Evolutionary conservation across 2,329 filamentous ascomycete genomes (phyloP).

Genomic region (Alternaria longipes): DNA sequence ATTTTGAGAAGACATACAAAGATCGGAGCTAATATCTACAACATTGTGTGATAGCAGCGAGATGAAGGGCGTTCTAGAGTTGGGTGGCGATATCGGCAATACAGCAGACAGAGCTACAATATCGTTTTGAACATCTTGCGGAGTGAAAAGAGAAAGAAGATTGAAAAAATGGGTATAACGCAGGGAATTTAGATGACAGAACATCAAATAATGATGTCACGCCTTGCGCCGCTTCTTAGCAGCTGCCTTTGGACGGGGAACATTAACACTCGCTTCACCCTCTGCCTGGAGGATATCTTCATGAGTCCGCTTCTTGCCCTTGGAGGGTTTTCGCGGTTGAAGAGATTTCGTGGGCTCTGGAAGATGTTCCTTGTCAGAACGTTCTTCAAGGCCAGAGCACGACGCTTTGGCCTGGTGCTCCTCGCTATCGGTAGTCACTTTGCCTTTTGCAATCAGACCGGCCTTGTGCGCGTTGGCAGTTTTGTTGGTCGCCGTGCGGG

Average conservation of each 20-base stretch:
- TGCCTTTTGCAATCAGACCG: background rate
- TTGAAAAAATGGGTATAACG: background rate
- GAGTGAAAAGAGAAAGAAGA: background rate
- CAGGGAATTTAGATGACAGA: too few relatives aligned
- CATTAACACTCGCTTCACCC: background rate
- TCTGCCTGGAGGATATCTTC: background rate
- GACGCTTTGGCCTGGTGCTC: background rate
- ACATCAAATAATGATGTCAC: background rate
- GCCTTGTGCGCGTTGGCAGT: conserved; percentile 13
- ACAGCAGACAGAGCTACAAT: background rate
- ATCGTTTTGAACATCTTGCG: background rate
- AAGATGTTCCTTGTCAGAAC: background rate
- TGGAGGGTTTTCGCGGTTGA: background rate
- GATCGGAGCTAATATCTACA: background rate
- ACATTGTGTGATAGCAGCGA: background rate
- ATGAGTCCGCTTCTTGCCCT: background rate
- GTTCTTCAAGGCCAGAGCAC: background rate
- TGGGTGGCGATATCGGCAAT: background rate
- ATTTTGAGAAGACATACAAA: background rate
- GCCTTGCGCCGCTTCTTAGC: background rate
- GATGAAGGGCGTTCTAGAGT: background rate
- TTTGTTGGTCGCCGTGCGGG: conserved; percentile 18
- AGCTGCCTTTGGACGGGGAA: background rate
- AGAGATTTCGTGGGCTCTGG: background rate
- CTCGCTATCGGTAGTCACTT: background rate